These are phyloP conservation scores for Pezicula neosporulosa DNA, from an alignment of 2,329 filamentous ascomycete genomes.

Conservation along the genomic window DNA sequence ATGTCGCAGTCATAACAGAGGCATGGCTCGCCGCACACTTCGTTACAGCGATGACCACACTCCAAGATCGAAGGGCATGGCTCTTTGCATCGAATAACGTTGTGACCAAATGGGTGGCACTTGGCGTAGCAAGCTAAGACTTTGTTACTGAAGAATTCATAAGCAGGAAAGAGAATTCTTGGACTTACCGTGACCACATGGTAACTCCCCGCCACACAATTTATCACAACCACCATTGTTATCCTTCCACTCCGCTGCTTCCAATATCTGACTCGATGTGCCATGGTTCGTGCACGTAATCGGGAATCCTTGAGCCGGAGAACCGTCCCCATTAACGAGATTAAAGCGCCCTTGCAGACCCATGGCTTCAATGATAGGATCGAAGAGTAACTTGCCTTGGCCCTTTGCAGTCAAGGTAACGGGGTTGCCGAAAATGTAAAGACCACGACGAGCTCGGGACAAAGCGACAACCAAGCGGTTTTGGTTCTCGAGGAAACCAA, in stretches of 20 bases:
- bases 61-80: conserved; percentile 16
- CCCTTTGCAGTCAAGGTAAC: conserved; percentile 35
- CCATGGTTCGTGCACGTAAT: conserved; percentile 61
- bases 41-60: conserved; percentile 27
- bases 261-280: conserved; percentile 45
- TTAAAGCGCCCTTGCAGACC: conserved; percentile 28
- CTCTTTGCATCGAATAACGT: conserved; percentile 16
- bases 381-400: conserved; percentile 21
- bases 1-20: conserved; percentile 13
- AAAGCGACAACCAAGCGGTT: conserved; percentile 57
- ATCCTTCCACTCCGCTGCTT: conserved; percentile 48
- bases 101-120: conserved; percentile 27
- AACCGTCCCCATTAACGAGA: conserved; percentile 15
- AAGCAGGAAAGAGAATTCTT: not conserved
- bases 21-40: conserved; percentile 19
- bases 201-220: conserved; percentile 36
- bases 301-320: conserved; percentile 42
- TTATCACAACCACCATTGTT: conserved; percentile 49
- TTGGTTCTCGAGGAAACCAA: conserved; percentile 70
- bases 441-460: conserved; percentile 69
- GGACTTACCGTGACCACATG: conserved; percentile 22
- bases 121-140: conserved; percentile 13
- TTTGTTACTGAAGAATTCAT: not conserved
- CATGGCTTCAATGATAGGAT: conserved; percentile 37
- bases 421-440: conserved; percentile 83